Conservation (phyloP, 164 flowering plant genomes). For the Kalanchoe fedtschenkoi region DNA sequence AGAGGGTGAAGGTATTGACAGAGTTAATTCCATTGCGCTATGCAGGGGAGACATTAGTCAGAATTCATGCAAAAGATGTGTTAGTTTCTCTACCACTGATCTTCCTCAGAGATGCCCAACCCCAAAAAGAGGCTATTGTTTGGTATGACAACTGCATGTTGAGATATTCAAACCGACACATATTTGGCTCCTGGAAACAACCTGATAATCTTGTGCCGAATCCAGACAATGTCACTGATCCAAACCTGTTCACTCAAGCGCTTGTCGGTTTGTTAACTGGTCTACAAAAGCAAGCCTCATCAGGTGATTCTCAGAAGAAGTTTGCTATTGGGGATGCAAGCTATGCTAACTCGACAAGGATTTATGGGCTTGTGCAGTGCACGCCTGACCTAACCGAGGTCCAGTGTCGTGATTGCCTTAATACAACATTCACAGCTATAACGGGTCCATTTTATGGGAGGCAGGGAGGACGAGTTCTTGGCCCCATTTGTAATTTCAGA, state of each 20-base stretch:
- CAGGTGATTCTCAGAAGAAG: conserved; percentile 6
- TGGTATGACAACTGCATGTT: too few relatives aligned
- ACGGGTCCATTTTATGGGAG: not conserved
- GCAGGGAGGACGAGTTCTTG: conserved; percentile 11
- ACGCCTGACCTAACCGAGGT: conserved; percentile 20
- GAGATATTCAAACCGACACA: too few relatives aligned
- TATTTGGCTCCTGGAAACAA: too few relatives aligned
- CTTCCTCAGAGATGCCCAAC: not conserved
- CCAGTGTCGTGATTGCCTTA: conserved; percentile 15
- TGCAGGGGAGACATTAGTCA: conserved; percentile 24
- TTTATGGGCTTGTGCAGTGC: conserved; percentile 27
- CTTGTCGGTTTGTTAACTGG: conserved; percentile 1
- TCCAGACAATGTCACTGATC: not conserved
- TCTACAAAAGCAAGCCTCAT: conserved; percentile 7
- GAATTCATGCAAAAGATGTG: conserved; percentile 13
- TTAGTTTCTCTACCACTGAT: conserved; percentile 7
- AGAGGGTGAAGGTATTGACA: conserved; percentile 9
- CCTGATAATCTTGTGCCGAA: not conserved
- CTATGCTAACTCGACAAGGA: not conserved
- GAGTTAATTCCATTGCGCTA: conserved; percentile 20
- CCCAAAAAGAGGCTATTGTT: not conserved
- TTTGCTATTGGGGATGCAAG: not conserved
- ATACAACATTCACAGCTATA: not conserved
- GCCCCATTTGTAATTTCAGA: too few relatives aligned
- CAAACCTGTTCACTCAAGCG: not conserved